phyloP scores from a whole-genome alignment of 208 protist species.

The Wallacemonas sp. region DNA sequence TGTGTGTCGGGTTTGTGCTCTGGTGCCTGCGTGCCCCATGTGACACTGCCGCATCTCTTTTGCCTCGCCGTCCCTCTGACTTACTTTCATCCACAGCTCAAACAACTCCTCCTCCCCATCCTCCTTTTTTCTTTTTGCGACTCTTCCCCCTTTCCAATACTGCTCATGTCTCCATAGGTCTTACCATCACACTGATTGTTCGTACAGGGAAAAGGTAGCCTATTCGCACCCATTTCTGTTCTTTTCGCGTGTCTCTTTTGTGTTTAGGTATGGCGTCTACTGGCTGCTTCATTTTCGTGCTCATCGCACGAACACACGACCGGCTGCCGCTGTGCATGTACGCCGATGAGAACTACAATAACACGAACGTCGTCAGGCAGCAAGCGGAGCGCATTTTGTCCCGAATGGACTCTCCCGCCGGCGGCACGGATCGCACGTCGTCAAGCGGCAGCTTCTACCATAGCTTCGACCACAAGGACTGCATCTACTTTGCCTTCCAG shows the following conservation, averaged over 20 bases:
- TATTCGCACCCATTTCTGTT: background rate
- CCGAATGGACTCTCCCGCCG: constrained; percentile 77
- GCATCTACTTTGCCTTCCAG: constrained; percentile 90
- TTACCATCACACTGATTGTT: no score
- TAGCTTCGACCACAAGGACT: constrained; percentile 90
- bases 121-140: no score
- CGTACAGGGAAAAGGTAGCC: no score
- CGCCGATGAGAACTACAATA: constrained; percentile 85
- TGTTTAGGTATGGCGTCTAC: constrained; percentile 67
- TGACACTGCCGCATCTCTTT: no score
- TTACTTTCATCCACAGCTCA: no score
- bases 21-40: no score
- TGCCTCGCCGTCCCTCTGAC: no score
- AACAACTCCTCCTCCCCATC: no score
- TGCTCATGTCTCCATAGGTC: no score
- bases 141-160: no score
- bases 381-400: constrained; percentile 88
- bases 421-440: constrained; percentile 31
- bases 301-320: constrained; percentile 86
- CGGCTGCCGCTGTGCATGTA: constrained; percentile 82
- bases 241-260: background rate
- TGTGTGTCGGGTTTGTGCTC: no score
- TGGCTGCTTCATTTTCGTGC: constrained; percentile 88
- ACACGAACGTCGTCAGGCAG: constrained; percentile 63
- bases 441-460: constrained; percentile 86